phyloP scores from a whole-genome alignment of 1,284 basidiomycete genomes.

The Meira miltonrushii region DNA sequence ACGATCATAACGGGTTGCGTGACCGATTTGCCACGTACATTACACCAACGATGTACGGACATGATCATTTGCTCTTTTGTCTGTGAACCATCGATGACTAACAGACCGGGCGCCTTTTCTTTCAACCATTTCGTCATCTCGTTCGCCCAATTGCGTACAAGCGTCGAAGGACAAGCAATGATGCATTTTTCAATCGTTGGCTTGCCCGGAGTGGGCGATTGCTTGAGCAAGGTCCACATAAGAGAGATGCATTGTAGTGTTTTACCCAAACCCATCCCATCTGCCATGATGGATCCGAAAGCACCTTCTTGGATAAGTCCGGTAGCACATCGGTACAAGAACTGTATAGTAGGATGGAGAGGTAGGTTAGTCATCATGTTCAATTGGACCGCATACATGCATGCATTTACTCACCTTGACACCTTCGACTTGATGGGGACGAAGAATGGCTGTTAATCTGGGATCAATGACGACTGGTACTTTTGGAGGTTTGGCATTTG shows the following conservation, averaged over 20 bases:
- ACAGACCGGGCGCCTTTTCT: conserved; percentile 37
- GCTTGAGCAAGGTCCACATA: conserved; percentile 93
- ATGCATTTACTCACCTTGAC: conserved; percentile 56
- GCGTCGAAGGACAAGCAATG: conserved; percentile 91
- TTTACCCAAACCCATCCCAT: conserved; percentile 88
- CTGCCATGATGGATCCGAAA: conserved; percentile 98
- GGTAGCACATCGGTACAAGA: conserved; percentile 90
- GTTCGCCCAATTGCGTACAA: conserved; percentile 98
- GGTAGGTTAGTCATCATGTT: background rate
- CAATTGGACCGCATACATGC: background rate
- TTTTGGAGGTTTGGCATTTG: conserved; percentile 58
- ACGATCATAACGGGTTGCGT: conserved; percentile 75
- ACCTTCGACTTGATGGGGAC: conserved; percentile 89
- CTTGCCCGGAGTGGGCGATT: conserved; percentile 81
- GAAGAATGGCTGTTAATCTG: conserved; percentile 73
- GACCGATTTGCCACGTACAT: conserved; percentile 38
- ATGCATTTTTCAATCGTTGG: conserved; percentile 93
- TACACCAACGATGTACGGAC: conserved; percentile 46
- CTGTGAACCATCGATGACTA: conserved; percentile 48
- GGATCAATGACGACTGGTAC: conserved; percentile 98
- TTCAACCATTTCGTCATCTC: conserved; percentile 62
- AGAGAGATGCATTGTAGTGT: conserved; percentile 95
- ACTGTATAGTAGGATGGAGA: conserved; percentile 57
- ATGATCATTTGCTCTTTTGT: conserved; percentile 49
- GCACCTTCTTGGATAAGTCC: conserved; percentile 88